A percentile compares a stretch with the other conserved stretches of the same genome.
These are phyloP conservation scores for Pseudogymnoascus sp. DNA, from an alignment of 2,329 filamentous ascomycete species.

Conservation along the genomic window DNA sequence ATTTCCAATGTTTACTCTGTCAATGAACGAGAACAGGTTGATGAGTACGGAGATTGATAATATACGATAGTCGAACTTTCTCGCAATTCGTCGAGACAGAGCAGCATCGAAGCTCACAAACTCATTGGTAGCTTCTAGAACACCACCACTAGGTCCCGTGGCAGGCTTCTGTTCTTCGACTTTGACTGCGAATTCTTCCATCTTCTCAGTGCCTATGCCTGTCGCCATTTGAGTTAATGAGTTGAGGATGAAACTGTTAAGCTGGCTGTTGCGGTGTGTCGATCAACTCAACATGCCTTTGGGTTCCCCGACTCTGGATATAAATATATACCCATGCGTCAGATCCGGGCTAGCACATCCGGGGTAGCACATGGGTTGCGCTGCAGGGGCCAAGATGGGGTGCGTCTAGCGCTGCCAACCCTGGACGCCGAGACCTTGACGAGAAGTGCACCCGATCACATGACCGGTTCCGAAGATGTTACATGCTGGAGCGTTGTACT, in stretches of 20 bases:
- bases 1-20: slow-evolving; percentile 9
- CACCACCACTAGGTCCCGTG: neutral
- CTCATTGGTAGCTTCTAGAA: neutral
- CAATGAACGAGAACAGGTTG: slow-evolving; percentile 8
- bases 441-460: neutral
- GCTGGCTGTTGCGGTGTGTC: neutral
- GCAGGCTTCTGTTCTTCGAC: neutral
- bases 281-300: neutral
- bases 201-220: neutral
- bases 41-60: slow-evolving; percentile 53
- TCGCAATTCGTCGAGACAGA: slow-evolving; percentile 12
- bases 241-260: neutral
- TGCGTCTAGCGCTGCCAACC: neutral
- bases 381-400: neutral
- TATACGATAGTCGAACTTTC: slow-evolving; percentile 49
- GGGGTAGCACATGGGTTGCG: neutral
- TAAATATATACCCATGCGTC: neutral
- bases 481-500: too few species aligned
- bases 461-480: neutral
- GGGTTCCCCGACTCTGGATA: neutral
- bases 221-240: neutral
- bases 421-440: neutral
- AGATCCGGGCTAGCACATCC: neutral
- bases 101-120: neutral
- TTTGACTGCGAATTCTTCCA: neutral